Evolutionary conservation across 2,329 filamentous ascomycete species (phyloP).

Genomic region (Pseudopyricularia cyperi): DNA sequence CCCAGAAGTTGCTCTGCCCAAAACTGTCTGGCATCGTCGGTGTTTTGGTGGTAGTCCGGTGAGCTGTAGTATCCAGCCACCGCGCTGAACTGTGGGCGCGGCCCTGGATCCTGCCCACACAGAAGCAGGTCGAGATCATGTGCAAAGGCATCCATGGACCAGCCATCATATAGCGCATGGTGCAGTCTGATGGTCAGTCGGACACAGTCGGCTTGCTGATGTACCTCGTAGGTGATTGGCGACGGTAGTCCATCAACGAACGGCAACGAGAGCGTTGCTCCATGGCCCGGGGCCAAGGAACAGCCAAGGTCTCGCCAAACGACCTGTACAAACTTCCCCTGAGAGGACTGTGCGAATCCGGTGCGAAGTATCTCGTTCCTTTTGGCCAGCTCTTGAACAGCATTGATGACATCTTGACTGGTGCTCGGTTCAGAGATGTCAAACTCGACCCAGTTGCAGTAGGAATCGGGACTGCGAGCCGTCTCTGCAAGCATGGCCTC

Average conservation of each 20-base stretch:
- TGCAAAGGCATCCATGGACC: constrained; percentile 68
- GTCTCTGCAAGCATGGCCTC: constrained; percentile 72
- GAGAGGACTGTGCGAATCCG: constrained; percentile 47
- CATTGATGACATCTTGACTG: constrained; percentile 26
- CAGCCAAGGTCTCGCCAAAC: constrained; percentile 37
- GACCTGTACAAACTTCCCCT: constrained; percentile 45
- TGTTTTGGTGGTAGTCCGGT: constrained; percentile 11
- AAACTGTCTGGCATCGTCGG: constrained; percentile 39
- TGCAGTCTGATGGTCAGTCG: constrained; percentile 33
- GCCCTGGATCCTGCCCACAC: constrained; percentile 9
- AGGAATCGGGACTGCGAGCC: constrained; percentile 40
- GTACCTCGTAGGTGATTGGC: background rate
- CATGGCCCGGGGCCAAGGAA: background rate
- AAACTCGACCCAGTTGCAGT: constrained; percentile 68
- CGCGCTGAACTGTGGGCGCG: constrained; percentile 45
- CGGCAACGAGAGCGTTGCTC: background rate
- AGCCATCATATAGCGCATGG: constrained; percentile 85
- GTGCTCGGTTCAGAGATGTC: constrained; percentile 28
- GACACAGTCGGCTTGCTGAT: background rate
- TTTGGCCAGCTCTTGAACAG: constrained; percentile 34
- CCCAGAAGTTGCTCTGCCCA: constrained; percentile 57
- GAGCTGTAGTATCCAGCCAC: constrained; percentile 38
- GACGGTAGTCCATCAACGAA: background rate
- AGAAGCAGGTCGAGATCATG: constrained; percentile 49
- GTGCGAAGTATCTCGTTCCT: constrained; percentile 58